These are phyloP conservation scores for Circinella umbellata DNA, from an alignment of 371 early-diverging fungal species.

Conservation along the genomic window DNA sequence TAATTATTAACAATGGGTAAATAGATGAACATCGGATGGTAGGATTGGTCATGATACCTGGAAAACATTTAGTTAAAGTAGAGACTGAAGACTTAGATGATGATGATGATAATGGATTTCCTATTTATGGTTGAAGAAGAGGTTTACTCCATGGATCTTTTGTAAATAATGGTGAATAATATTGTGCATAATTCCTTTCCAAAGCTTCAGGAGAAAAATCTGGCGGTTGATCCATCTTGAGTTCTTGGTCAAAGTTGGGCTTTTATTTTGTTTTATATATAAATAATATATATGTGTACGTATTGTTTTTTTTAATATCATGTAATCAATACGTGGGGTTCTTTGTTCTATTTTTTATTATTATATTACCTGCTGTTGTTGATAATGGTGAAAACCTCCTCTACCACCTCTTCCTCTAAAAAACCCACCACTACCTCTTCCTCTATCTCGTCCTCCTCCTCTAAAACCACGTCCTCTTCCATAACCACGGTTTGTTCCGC, in stretches of 20 bases:
- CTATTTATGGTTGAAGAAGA: neutral
- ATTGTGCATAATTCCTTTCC: slow-evolving; percentile 28
- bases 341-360: too few relatives aligned
- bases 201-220: slow-evolving; percentile 36
- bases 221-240: slow-evolving; percentile 6
- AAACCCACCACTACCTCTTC: neutral
- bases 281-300: neutral
- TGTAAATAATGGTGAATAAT: slow-evolving; percentile 29
- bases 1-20: slow-evolving; percentile 3
- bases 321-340: neutral
- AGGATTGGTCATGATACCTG: slow-evolving; percentile 89
- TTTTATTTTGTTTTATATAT: slow-evolving; percentile 6
- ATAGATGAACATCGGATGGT: slow-evolving; percentile 73
- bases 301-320: neutral
- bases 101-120: slow-evolving; percentile 2
- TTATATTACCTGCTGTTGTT: slow-evolving; percentile 4
- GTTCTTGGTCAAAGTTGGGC: neutral
- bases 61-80: slow-evolving; percentile 74
- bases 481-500: slow-evolving; percentile 1
- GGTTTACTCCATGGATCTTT: slow-evolving; percentile 36
- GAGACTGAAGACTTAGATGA: slow-evolving; percentile 70
- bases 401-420: neutral
- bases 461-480: slow-evolving; percentile 16
- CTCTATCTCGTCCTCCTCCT: slow-evolving; percentile 6
- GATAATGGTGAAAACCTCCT: neutral